Base-by-base conservation (phyloP, 2,329 filamentous ascomycete genomes). In the Pestalotiopsis sp. region DNA sequence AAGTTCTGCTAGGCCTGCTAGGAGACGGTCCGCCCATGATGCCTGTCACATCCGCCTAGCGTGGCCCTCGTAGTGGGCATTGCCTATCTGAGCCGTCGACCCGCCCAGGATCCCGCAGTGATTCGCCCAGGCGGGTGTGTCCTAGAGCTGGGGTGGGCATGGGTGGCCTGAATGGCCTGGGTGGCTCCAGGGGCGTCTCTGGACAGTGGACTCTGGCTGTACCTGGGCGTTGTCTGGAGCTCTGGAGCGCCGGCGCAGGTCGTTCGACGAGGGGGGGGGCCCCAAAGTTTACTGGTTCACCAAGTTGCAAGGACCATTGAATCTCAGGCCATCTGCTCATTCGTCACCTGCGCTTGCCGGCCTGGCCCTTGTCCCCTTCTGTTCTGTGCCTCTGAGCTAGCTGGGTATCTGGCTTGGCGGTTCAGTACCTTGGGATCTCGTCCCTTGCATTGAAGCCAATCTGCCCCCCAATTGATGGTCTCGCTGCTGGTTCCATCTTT, bases 391-490 rank as follows among this genome's bases (percentile, higher is more conserved):
- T n/a, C 12, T 59, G 23, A 13, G 61, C 27, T 36, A 31, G 61
- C 25, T 13, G 14, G 27, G 61, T 41, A 23, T 5, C 25, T 38
- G 61, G 61, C 25, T 63, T 63, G 38, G 61, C 36, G 31, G 13
- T 20, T 23, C 41, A 65, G 41, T 25, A 20, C 41, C 14, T 65
- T 52, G 31, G 20, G 31, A 23, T 65, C 20, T 57, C 14, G 63
- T 56, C 41, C 63, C 63, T 66, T 66, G 63, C 63, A 66, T 66
- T 66, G 31, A 66, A 20, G 23, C 49, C 52, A 57, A 56, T 38
- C 38, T 23, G 17, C 41, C 23, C 49, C 45, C 63, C 49, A 49
- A 52, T 52, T 20, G 20, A 52, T 52, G 45, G 31, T 65, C 20
- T 23, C 38, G 38, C 31, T 25, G 61, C 14, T 25, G 13, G 27